Base-by-base conservation (phyloP, 306 rosid genomes). In the Vicia villosa region DNA sequence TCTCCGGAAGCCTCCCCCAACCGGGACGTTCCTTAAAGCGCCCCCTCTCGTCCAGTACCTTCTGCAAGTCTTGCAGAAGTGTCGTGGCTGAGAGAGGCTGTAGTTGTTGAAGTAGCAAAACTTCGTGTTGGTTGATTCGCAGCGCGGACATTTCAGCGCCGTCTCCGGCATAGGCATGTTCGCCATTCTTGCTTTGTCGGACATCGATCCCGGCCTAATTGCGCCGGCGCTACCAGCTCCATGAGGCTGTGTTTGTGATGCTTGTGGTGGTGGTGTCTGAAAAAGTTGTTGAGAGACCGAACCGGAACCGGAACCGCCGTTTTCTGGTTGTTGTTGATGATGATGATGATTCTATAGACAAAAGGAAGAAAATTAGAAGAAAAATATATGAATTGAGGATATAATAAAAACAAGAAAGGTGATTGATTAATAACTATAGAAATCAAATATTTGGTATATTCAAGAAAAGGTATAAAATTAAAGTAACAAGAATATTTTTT, bases 31-130 rank as follows among this genome's bases (percentile, higher is more conserved):
- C 6, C 98, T 52, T 6, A 87, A 71, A 6, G 96, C 86, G 0
- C 98, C 98, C 0, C 95, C 95, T 24, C 95, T 62, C 0, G 98
- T 92, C 98, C 98, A 92, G 74, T 91, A 91, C 78, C 97, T 82
- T 58, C 97, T 75, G 43, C 97, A 91, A 58, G 97, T 87, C 80
- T 91, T 91, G 84, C 97, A 91, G 63, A 91, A 91, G 81, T 91
- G 97, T 59, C 97, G 84, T 1, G 97, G 97, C 77, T 91, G 97
- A 12, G 97, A 47, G 69, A 88, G 94, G 78, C 89, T 91, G 75
- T 91, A 91, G 80, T 91, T 91, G 85, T 91, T 91, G 83, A 83
- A 91, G 68, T 91, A 91, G 79, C 97, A 91, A 65, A 91, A 91
- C 56, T 91, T 91, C 0, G 97, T 91, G 86, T 91, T 91, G 14